Evolutionary conservation across 1,284 basidiomycete genomes (phyloP).

Genomic region (Earliella scabrosa): DNA sequence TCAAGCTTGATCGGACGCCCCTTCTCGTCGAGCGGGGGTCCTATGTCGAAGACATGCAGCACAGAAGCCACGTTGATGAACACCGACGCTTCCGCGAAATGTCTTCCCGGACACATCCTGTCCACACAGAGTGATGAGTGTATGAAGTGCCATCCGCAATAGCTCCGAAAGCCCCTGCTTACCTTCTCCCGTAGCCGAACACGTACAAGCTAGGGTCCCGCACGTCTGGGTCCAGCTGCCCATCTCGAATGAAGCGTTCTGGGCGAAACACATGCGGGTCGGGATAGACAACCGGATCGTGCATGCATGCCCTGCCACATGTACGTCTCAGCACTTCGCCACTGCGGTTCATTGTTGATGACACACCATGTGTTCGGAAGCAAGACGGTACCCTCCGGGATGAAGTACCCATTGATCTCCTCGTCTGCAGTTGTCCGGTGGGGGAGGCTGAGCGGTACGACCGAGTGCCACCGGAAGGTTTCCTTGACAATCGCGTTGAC

Average conservation of each 20-base stretch:
- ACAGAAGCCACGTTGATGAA: conserved; percentile 3
- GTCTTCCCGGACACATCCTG: conserved; percentile 39
- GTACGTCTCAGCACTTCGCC: no score
- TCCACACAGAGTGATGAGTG: conserved; percentile 19
- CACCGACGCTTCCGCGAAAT: conserved; percentile 22
- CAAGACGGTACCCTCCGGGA: conserved; percentile 26
- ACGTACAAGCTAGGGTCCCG: conserved; percentile 6
- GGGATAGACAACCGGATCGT: conserved; percentile 18
- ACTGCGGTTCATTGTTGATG: no score
- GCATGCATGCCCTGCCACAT: conserved; percentile 23
- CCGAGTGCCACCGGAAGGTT: conserved; percentile 23
- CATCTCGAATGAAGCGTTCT: conserved; percentile 19
- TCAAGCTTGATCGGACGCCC: background rate
- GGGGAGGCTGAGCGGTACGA: conserved; percentile 12
- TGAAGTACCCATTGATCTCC: conserved; percentile 24
- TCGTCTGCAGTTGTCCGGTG: conserved; percentile 17
- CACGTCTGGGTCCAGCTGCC: conserved; percentile 12
- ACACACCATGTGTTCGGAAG: conserved; percentile 33
- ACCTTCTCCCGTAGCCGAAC: conserved; percentile 28
- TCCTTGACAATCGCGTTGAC: conserved; percentile 28
- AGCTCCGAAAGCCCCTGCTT: background rate
- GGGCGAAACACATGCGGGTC: conserved; percentile 22
- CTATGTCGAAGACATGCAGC: conserved; percentile 6
- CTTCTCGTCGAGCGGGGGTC: background rate
- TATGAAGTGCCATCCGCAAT: background rate